These are phyloP conservation scores for Apiotrichum gracile DNA, from an alignment of 1,284 basidiomycete genomes.

Conservation along the genomic window DNA sequence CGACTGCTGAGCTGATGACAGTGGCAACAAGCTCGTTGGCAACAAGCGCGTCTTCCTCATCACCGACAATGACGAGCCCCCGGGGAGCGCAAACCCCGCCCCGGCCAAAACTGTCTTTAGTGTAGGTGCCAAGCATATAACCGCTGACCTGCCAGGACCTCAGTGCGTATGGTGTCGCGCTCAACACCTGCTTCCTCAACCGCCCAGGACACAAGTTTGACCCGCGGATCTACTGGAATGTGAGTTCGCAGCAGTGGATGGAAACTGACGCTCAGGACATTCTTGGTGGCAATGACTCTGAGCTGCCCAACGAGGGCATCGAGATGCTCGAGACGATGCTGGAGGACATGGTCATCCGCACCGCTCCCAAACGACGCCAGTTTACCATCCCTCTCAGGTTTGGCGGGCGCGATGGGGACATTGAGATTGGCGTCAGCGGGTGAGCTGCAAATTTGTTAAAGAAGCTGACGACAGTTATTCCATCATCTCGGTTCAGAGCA, in stretches of 20 bases:
- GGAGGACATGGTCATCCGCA: slow-evolving; percentile 67
- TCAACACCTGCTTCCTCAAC: slow-evolving; percentile 91
- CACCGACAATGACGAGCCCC: slow-evolving; percentile 77
- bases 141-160: slow-evolving; percentile 59
- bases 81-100: slow-evolving; percentile 28
- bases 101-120: slow-evolving; percentile 39
- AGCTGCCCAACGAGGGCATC: slow-evolving; percentile 59
- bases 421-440: slow-evolving; percentile 88
- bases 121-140: slow-evolving; percentile 17
- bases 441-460: slow-evolving; percentile 42
- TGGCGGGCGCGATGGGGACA: slow-evolving; percentile 56
- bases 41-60: slow-evolving; percentile 87
- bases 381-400: slow-evolving; percentile 79
- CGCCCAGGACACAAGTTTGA: slow-evolving; percentile 65
- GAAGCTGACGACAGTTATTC: slow-evolving; percentile 59
- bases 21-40: slow-evolving; percentile 64
- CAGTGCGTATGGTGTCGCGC: slow-evolving; percentile 66
- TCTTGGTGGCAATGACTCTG: slow-evolving; percentile 54
- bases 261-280: slow-evolving; percentile 46
- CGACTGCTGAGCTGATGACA: slow-evolving; percentile 36
- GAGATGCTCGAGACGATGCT: slow-evolving; percentile 51
- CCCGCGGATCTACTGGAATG: slow-evolving; percentile 74
- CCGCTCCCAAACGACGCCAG: slow-evolving; percentile 78
- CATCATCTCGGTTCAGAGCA: slow-evolving; percentile 76
- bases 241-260: slow-evolving; percentile 46